Evolutionary conservation across 1,284 basidiomycete species (phyloP).

Genomic region (Ganoderma sinense): DNA sequence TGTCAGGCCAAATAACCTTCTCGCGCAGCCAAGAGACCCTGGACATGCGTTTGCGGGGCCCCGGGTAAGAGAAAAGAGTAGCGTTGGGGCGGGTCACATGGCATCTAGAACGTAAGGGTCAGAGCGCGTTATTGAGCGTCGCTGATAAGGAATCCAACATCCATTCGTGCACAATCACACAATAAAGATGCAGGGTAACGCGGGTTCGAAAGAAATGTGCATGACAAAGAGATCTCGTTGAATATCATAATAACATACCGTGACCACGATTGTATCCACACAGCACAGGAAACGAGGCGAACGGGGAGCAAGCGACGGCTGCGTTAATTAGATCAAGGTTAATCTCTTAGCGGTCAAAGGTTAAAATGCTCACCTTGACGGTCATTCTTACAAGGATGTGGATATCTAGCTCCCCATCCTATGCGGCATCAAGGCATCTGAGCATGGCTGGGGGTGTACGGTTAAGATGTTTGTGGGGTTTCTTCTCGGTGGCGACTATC

Average conservation of each 20-base stretch:
- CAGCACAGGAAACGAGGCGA: constrained; percentile 22
- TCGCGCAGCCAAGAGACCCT: constrained; percentile 13
- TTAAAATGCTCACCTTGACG: neutral
- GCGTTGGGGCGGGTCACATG: constrained; percentile 40
- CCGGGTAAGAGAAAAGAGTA: constrained; percentile 40
- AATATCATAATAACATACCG: constrained; percentile 32
- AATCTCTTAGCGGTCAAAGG: neutral
- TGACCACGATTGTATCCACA: constrained; percentile 27
- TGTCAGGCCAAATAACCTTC: neutral
- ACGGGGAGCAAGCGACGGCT: neutral
- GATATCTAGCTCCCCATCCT: neutral
- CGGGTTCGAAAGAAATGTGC: constrained; percentile 26
- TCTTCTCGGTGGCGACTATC: neutral
- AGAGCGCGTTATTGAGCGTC: neutral
- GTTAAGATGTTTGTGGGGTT: neutral
- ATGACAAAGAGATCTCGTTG: constrained; percentile 35
- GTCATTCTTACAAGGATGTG: neutral
- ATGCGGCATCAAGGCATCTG: neutral
- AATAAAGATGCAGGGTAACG: neutral
- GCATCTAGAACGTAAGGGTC: constrained; percentile 35
- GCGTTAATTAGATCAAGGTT: neutral
- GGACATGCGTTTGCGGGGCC: constrained; percentile 32
- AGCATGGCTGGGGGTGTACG: neutral
- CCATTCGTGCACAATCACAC: neutral
- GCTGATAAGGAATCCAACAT: neutral